A percentile compares a stretch with the other conserved stretches of the same genome.
Evolutionary conservation across 2,329 filamentous ascomycete genomes (phyloP).

Genomic region (Penicillium sp.): DNA sequence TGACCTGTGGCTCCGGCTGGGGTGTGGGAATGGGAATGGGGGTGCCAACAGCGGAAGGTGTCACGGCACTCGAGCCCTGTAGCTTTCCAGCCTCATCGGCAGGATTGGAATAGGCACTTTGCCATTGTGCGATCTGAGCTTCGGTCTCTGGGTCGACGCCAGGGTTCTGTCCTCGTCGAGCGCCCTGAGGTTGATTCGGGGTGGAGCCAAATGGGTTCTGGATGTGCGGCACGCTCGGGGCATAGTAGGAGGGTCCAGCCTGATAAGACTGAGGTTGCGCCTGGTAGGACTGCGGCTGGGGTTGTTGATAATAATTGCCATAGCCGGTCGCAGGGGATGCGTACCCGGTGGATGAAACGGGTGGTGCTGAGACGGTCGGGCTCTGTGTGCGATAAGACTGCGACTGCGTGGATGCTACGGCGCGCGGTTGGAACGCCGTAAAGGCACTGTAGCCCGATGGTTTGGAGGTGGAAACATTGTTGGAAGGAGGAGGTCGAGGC

Average conservation of each 20-base stretch:
- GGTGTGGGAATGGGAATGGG: conserved; percentile 46
- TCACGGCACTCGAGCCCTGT: conserved; percentile 42
- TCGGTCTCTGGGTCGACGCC: conserved; percentile 75
- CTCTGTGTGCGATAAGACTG: conserved; percentile 43
- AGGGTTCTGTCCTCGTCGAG: conserved; percentile 34
- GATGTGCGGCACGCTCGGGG: conserved; percentile 66
- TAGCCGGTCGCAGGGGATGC: conserved; percentile 39
- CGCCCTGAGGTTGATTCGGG: conserved; percentile 42
- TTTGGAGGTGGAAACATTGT: conserved; percentile 34
- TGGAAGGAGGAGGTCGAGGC: conserved; percentile 68
- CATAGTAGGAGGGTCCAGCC: conserved; percentile 47
- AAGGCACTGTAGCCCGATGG: conserved; percentile 47
- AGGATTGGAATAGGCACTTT: conserved; percentile 75
- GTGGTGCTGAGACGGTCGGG: conserved; percentile 39
- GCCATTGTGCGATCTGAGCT: conserved; percentile 92
- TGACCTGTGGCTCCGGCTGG: conserved; percentile 64
- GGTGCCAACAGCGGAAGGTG: conserved; percentile 34
- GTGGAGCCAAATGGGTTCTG: conserved; percentile 72
- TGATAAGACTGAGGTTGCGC: conserved; percentile 35
- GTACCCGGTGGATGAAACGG: conserved; percentile 37
- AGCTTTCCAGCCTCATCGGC: conserved; percentile 29
- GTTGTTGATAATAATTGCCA: conserved; percentile 45
- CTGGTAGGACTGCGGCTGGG: conserved; percentile 36
- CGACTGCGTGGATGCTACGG: conserved; percentile 52
- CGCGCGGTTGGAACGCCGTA: conserved; percentile 61